Evolutionary conservation across 257 asterid species (phyloP).

Genomic region (Solanum megistacrolobum): DNA sequence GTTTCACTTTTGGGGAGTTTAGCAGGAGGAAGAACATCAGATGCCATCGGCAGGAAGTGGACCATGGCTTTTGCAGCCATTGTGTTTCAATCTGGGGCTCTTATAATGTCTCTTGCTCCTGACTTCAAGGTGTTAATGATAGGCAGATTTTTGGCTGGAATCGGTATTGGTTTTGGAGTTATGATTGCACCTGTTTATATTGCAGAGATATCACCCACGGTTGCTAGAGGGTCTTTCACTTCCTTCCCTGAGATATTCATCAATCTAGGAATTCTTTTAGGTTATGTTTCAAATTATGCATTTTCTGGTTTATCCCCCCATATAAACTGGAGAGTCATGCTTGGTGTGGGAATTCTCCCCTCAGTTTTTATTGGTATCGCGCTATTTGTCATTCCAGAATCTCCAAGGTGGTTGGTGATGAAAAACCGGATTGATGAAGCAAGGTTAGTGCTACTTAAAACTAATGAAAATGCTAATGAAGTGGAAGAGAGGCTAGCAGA

Average conservation of each 20-base stretch:
- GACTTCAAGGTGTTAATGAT: conserved; percentile 32
- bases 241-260: conserved; percentile 58
- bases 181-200: conserved; percentile 66
- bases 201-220: conserved; percentile 53
- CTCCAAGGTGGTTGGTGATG: conserved; percentile 67
- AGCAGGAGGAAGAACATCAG: conserved; percentile 56
- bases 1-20: conserved; percentile 50
- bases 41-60: conserved; percentile 63
- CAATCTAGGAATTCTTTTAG: conserved; percentile 54
- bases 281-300: conserved; percentile 51
- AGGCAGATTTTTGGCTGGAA: conserved; percentile 49
- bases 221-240: conserved; percentile 45
- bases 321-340: conserved; percentile 62
- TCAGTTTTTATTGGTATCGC: conserved; percentile 38
- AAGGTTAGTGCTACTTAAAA: conserved; percentile 31
- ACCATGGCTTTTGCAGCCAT: conserved; percentile 55
- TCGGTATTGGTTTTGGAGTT: conserved; percentile 55
- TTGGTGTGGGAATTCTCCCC: conserved; percentile 53
- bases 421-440: conserved; percentile 44
- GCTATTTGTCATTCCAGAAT: conserved; percentile 44
- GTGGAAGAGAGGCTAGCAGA: conserved; percentile 51
- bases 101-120: conserved; percentile 44
- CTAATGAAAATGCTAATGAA: conserved; percentile 25
- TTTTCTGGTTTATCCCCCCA: conserved; percentile 51
- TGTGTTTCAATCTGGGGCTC: conserved; percentile 50